phyloP scores from a whole-genome alignment of 306 rosid genomes.

The Carpinus viminea region DNA sequence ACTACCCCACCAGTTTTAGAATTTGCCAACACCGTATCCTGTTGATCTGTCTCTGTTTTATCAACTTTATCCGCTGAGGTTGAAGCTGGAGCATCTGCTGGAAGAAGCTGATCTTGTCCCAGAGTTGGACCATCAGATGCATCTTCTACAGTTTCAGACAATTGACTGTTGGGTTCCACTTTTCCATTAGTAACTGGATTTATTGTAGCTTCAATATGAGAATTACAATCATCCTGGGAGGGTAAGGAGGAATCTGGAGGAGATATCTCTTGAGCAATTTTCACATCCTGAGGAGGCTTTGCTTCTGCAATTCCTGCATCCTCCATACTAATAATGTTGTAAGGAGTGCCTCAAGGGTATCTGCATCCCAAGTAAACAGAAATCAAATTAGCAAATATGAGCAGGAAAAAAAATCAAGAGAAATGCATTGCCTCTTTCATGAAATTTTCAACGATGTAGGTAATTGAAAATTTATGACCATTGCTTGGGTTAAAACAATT shows the following conservation, averaged over 20 bases:
- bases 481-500: not conserved
- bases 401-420: slow-evolving; percentile 21
- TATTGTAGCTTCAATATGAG: slow-evolving; percentile 31
- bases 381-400: slow-evolving; percentile 1
- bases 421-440: not conserved
- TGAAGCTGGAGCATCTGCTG: slow-evolving; percentile 34
- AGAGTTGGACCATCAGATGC: slow-evolving; percentile 36
- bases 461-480: not conserved
- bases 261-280: slow-evolving; percentile 16
- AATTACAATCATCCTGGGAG: slow-evolving; percentile 24
- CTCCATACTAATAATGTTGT: slow-evolving; percentile 57
- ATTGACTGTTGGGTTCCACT: slow-evolving; percentile 39
- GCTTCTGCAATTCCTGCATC: slow-evolving; percentile 45
- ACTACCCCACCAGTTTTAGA: slow-evolving; percentile 30
- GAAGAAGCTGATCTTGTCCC: slow-evolving; percentile 39
- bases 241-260: slow-evolving; percentile 23
- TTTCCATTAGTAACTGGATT: slow-evolving; percentile 38
- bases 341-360: slow-evolving; percentile 29
- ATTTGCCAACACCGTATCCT: slow-evolving; percentile 29
- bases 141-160: slow-evolving; percentile 31
- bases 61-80: slow-evolving; percentile 27
- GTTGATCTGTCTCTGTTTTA: slow-evolving; percentile 27
- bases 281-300: slow-evolving; percentile 35
- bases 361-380: slow-evolving; percentile 30
- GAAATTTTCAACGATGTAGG: not conserved